Evolutionary conservation across 2,329 filamentous ascomycete species (phyloP).

Genomic region (Myriosclerotinia curreyana): DNA sequence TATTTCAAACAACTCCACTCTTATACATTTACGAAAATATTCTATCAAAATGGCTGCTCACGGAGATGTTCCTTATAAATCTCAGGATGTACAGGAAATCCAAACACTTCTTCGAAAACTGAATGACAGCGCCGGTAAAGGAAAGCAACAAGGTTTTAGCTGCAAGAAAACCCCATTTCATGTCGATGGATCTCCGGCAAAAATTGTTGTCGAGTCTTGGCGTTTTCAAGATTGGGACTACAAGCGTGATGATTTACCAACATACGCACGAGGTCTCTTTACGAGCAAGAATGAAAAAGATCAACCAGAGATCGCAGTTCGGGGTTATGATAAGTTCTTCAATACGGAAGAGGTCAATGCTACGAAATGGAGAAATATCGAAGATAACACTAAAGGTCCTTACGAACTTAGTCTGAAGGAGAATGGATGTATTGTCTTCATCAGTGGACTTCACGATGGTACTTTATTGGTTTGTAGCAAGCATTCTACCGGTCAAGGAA

Average conservation of each 20-base stretch:
- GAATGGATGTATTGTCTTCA: constrained; percentile 99
- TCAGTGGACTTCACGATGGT: constrained; percentile 84
- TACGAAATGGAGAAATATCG: constrained; percentile 80
- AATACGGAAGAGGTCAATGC: constrained; percentile 79
- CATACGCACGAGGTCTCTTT: constrained; percentile 90
- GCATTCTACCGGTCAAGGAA: constrained; percentile 84
- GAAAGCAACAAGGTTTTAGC: constrained; percentile 60
- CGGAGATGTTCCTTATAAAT: constrained; percentile 56
- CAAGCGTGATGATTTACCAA: constrained; percentile 80
- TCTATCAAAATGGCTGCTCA: constrained; percentile 49
- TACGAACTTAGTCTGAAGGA: constrained; percentile 97
- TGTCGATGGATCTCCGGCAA: constrained; percentile 59
- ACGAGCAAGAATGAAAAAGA: constrained; percentile 68
- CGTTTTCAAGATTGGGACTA: constrained; percentile 94
- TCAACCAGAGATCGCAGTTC: constrained; percentile 72
- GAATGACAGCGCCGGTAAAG: constrained; percentile 50
- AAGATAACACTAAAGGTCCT: constrained; percentile 72
- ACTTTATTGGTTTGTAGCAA: constrained; percentile 97
- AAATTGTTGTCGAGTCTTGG: constrained; percentile 82
- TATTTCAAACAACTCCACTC: not conserved
- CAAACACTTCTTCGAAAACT: constrained; percentile 49
- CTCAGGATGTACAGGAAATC: constrained; percentile 69
- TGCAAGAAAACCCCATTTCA: constrained; percentile 78
- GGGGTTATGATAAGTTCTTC: constrained; percentile 99
- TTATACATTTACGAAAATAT: not conserved